Percentiles rank a stretch among this genome's conserved stretches.
Evolutionary conservation across 139 green algal genomes (phyloP).

Genomic region (Pseudopediastrum boryanum): DNA sequence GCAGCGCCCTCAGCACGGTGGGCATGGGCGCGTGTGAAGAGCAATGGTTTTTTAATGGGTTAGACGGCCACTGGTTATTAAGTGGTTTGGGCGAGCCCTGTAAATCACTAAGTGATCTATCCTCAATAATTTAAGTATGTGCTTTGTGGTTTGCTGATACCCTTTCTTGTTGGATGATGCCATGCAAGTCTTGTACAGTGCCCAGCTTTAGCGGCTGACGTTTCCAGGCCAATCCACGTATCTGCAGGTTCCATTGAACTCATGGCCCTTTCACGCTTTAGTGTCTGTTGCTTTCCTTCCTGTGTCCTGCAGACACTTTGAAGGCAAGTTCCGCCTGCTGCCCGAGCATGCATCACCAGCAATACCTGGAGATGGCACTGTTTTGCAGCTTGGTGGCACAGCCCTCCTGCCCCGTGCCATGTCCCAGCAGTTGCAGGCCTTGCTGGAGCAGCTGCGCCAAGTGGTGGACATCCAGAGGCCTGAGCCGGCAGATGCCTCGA

Average conservation of each 20-base stretch:
- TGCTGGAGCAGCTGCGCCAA: constrained; percentile 3
- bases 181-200: too few species aligned
- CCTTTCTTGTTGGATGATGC: too few species aligned
- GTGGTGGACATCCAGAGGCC: constrained; percentile 25
- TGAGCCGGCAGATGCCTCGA: constrained; percentile 1
- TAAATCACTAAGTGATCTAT: too few species aligned
- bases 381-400: constrained; percentile 29
- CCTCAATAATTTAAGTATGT: too few species aligned
- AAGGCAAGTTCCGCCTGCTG: constrained; percentile 32
- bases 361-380: constrained; percentile 14
- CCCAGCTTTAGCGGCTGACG: too few species aligned
- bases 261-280: background rate
- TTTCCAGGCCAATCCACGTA: too few species aligned
- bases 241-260: background rate
- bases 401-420: constrained; percentile 39
- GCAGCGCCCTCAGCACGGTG: too few species aligned
- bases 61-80: background rate
- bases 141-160: too few species aligned
- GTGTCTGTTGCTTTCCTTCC: background rate
- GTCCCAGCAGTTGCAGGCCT: constrained; percentile 5
- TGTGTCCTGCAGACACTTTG: constrained; percentile 8
- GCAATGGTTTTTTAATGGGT: too few species aligned
- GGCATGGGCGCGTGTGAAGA: too few species aligned
- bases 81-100: background rate
- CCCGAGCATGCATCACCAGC: constrained; percentile 30